Evolutionary conservation across 345 rosid genomes (phyloP), one percentile per base, ranked within the genome.

Genomic region (Excoecaria cochinchinensis): DNA sequence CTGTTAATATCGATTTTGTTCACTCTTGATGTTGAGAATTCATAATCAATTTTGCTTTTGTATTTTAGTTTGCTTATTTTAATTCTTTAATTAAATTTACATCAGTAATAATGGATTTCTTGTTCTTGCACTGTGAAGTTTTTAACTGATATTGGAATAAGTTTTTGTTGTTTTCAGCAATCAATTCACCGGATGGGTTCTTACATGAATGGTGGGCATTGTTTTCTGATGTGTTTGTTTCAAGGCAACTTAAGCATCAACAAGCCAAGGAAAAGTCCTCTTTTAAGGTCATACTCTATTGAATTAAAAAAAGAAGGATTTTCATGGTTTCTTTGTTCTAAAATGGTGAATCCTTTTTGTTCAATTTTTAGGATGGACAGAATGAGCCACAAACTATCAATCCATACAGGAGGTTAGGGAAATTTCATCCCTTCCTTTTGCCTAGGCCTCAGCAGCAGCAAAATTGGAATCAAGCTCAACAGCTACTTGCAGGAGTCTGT

Each of bases 121-220:
- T 69, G 69, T 0, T 16, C 59, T 5, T 60, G 36, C 31, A n/a
- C 5, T 58, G 46, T 25, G 11, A 31, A 31, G 3, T 12, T 19
- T 14, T 31, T 47, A 11, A 21, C 13, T 31, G 31, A 21, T n/a
- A n/a, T n/a, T 47, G 40, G 22, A 36, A 44, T 5, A 64, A 21
- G 14, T 74, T 25, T 58, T 22, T 12, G 31, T 66, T 51, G 13
- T 42, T 82, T 76, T 67, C 82, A 85, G 82, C 15, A 25, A 70
- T 74, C 67, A 79, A 82, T 58, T 15, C 76, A 53, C 60, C 73
- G 3, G 36, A 67, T 44, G 86, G 83, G 67, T 82, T 82, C 55
- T 65, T 85, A 65, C 58, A 44, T 22, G 88, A 85, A 73, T 85
- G 88, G 88, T 85, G 84, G 80, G 42, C 75, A 9, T 4, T 74